Percentiles rank a stretch among this genome's conserved stretches.
Evolutionary conservation across 2,329 filamentous ascomycete species (phyloP).

Genomic region (Drechslerella stenobrocha): DNA sequence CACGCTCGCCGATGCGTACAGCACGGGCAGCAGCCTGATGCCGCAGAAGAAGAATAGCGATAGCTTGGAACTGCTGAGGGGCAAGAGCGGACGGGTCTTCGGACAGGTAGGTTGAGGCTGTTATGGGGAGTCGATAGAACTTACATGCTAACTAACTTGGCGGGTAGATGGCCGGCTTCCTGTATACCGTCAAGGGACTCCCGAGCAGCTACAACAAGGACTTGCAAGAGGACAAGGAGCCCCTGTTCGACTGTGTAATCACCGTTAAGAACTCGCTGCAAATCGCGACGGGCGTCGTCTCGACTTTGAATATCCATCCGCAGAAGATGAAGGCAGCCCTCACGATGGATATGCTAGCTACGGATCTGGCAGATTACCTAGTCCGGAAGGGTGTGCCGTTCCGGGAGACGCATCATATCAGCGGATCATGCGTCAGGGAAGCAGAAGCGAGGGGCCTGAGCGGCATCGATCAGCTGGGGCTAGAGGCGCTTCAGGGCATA

Average conservation of each 20-base stretch:
- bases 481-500: slow-evolving; percentile 69
- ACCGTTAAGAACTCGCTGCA: slow-evolving; percentile 78
- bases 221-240: slow-evolving; percentile 82
- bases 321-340: slow-evolving; percentile 78
- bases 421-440: slow-evolving; percentile 71
- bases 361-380: slow-evolving; percentile 68
- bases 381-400: slow-evolving; percentile 72
- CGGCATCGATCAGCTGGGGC: slow-evolving; percentile 70
- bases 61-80: slow-evolving; percentile 70
- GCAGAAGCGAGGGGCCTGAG: slow-evolving; percentile 66
- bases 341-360: slow-evolving; percentile 80
- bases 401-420: slow-evolving; percentile 78
- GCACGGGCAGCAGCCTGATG: slow-evolving; percentile 75
- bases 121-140: not conserved
- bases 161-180: slow-evolving; percentile 52
- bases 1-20: slow-evolving; percentile 75
- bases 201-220: slow-evolving; percentile 89
- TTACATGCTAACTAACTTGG: slow-evolving; percentile 3
- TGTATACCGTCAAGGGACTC: slow-evolving; percentile 66
- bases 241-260: slow-evolving; percentile 82
- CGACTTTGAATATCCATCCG: slow-evolving; percentile 69
- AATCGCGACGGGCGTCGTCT: slow-evolving; percentile 79
- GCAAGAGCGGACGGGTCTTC: slow-evolving; percentile 74
- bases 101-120: slow-evolving; percentile 64
- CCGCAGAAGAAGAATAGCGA: slow-evolving; percentile 84